Conservation (phyloP, 495 filamentous ascomycete species). For the Hyphodiscus hymeniophilus region DNA sequence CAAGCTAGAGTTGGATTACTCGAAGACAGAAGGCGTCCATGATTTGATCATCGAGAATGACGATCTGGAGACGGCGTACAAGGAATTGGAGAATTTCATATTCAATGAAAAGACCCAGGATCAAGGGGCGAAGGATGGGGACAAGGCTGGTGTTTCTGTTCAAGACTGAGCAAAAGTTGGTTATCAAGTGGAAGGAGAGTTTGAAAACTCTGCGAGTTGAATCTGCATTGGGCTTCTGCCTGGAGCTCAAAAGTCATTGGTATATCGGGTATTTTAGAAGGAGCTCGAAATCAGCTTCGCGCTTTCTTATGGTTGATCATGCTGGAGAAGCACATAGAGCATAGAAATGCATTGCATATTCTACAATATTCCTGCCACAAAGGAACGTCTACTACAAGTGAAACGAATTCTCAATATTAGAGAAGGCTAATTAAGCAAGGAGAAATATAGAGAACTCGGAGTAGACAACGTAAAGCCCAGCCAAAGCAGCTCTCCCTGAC, state of each 20-base stretch:
- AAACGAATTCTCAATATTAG: slow-evolving; percentile 25
- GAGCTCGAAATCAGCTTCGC: background rate
- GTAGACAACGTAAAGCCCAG: slow-evolving; percentile 22
- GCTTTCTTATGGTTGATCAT: background rate
- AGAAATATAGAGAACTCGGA: slow-evolving; percentile 20
- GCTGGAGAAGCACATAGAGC: background rate
- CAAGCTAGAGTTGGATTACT: slow-evolving; percentile 71
- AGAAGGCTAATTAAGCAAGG: slow-evolving; percentile 26
- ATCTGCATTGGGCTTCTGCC: background rate
- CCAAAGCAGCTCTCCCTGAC: slow-evolving; percentile 17
- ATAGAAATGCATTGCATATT: background rate
- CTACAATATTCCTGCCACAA: background rate
- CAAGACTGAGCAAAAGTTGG: slow-evolving; percentile 3
- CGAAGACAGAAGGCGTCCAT: slow-evolving; percentile 63
- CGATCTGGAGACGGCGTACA: slow-evolving; percentile 75
- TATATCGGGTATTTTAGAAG: background rate
- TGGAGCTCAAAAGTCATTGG: background rate
- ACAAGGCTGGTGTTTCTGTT: slow-evolving; percentile 1
- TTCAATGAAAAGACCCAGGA: slow-evolving; percentile 25
- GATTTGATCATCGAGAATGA: slow-evolving; percentile 88
- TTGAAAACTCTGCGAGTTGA: no score
- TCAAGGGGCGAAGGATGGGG: slow-evolving; percentile 6
- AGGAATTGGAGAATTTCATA: slow-evolving; percentile 62
- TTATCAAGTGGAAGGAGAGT: background rate
- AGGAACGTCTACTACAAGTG: slow-evolving; percentile 15